Evolutionary conservation across 2,329 filamentous ascomycete genomes (phyloP), one percentile per base, ranked within the genome.

Genomic region (Bisporella sp.): DNA sequence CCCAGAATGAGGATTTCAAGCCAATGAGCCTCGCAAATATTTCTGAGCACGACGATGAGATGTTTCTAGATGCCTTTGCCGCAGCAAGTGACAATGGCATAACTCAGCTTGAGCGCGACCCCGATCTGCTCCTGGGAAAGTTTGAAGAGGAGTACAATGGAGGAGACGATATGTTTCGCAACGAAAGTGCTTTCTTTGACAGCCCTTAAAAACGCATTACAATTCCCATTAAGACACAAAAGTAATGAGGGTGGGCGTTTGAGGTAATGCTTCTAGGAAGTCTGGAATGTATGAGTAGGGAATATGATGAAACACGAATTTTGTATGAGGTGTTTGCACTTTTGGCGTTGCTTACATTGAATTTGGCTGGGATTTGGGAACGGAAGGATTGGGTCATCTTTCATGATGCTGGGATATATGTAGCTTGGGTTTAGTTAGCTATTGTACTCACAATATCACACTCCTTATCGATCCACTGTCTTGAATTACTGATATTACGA

Each of bases 31-130:
- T 62, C 6, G 53, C 52, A 12, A 58, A 61, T 35, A 62, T 62
- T 43, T 55, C 59, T 6, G 59, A 64, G 49, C 61, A 64, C 28
- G 64, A 65, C 33, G 64, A 66, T 43, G 62, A 65, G 46, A 63
- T 67, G 62, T 67, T 67, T 41, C 55, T 67, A 4, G 61, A 65
- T 35, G 60, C 64, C 6, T 67, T 67, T 48, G 57, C 61, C 2
- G 51, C 57, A 5, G 57, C 45, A 6, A 42, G 55, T 8, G 54
- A 49, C 6, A 53, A 55, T n/a, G 52, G 51, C 3, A 57, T 63
- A 48, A 61, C 58, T 9, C 53, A 57, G 21, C 50, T 65, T 6
- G 61, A 65, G 42, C 55, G 59, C 9, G 62, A 65, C 31, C 58
- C 61, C 4, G 60, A 62, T 47, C 44, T 66, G 6, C 46, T 65